Conservation (phyloP, 371 early-diverging fungal genomes). For the Basidiobolus meristosporus region DNA sequence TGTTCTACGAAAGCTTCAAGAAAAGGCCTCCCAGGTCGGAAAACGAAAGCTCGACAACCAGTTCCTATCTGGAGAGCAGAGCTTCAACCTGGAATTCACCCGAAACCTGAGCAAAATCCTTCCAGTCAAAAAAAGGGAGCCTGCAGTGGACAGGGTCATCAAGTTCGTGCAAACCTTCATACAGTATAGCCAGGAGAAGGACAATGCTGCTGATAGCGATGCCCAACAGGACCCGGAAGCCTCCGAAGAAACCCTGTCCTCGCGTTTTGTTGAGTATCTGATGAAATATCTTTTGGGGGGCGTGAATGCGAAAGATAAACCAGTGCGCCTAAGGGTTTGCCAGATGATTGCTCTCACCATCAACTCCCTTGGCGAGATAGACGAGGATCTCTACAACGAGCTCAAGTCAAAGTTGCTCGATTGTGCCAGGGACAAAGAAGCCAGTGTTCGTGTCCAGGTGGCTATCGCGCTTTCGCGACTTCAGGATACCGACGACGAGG, state of each 20-base stretch:
- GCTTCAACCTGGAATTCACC: conserved; percentile 43
- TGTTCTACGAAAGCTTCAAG: conserved; percentile 55
- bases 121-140: conserved; percentile 44
- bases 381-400: conserved; percentile 57
- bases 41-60: conserved; percentile 15
- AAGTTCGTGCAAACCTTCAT: conserved; percentile 59
- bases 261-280: conserved; percentile 47
- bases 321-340: conserved; percentile 55
- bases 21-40: conserved; percentile 23
- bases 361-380: conserved; percentile 56
- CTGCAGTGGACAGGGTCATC: conserved; percentile 47
- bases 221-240: conserved; percentile 7
- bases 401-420: conserved; percentile 44
- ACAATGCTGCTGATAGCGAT: conserved; percentile 6
- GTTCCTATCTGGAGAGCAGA: conserved; percentile 25
- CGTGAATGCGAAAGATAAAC: conserved; percentile 46
- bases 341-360: conserved; percentile 59
- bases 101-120: conserved; percentile 55
- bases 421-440: conserved; percentile 63
- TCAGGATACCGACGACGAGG: too few relatives aligned
- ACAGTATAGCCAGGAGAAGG: conserved; percentile 42
- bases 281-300: conserved; percentile 51
- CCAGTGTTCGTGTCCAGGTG: conserved; percentile 59
- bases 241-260: conserved; percentile 32
- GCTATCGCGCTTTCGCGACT: conserved; percentile 58